Evolutionary conservation across 352 stramenopile species (phyloP), one percentile per base, ranked within the genome.

Genomic region (Phytopythium aichiense): DNA sequence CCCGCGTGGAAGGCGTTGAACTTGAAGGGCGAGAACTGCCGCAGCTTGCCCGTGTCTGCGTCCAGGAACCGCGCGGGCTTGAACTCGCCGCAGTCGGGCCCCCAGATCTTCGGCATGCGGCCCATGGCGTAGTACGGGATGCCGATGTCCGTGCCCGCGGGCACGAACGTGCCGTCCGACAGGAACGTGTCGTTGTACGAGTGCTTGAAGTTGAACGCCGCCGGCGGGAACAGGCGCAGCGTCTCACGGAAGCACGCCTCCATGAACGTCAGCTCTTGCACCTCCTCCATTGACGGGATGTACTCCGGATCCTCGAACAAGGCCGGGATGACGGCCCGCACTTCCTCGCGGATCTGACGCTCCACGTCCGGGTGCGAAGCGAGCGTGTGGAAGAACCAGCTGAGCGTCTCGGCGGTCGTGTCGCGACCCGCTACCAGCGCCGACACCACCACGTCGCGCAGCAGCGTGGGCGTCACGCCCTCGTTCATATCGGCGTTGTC

Each of bases 1-100:
- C 84, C 84, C n/a, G 69, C 80, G 45, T 77, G 71, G 61, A 92
- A 93, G 0, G 79, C 56, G n/a, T 73, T 76, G 61, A 89, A 93
- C 59, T 91, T 74, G 62, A 73, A 92, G 16, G 72, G 61, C 13
- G 80, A 82, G 9, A 84, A 30, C 22, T 65, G 63, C 12, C 64
- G n/a, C 15, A 76, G 57, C 43, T 79, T 70, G 18, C 65, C 65
- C 0, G 64, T 83, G 5, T 56, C 37, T 5, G 50, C 5, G 18
- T 82, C 74, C 18, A 87, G 35, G 55, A 66, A 87, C n/a, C 79
- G 74, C 45, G 85, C 72, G 4, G 77, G 77, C 15, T 73, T 76
- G 53, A 80, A 84, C 42, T 81, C 62, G 0, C 37, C 46, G 20
- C 65, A 68, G 55, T 87, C 77, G 0, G 33, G 11, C 12, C 74